Evolutionary conservation across 345 rosid species (phyloP).

Genomic region (Eucalyptus shirleyi): DNA sequence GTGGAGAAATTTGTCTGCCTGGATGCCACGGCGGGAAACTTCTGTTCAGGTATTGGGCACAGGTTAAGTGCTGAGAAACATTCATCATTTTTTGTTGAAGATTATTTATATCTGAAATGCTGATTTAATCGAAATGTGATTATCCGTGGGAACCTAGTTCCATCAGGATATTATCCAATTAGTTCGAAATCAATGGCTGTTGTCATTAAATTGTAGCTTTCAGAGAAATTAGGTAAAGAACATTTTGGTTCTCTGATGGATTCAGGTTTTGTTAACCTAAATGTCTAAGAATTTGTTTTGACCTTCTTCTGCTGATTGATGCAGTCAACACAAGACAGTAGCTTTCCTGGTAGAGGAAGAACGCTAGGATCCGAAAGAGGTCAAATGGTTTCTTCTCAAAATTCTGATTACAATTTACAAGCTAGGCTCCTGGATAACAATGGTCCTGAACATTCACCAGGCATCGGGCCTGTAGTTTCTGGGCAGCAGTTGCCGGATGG

Average conservation of each 20-base stretch:
- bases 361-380: constrained; percentile 38
- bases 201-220: background rate
- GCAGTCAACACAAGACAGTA: constrained; percentile 53
- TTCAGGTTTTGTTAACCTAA: background rate
- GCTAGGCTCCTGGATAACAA: constrained; percentile 67
- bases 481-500: constrained; percentile 23
- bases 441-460: constrained; percentile 21
- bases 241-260: background rate
- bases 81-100: background rate
- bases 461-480: background rate
- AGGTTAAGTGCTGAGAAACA: background rate
- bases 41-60: constrained; percentile 39
- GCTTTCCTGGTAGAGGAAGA: constrained; percentile 86
- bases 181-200: background rate
- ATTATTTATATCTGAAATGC: background rate
- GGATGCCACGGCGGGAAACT: constrained; percentile 77
- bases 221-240: background rate
- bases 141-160: background rate
- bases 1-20: constrained; percentile 78
- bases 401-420: constrained; percentile 64
- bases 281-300: background rate
- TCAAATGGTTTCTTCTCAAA: constrained; percentile 23
- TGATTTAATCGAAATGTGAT: background rate
- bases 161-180: background rate
- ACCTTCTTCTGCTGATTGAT: background rate